Conservation (phyloP, 1,284 basidiomycete genomes). For the Cutaneotrichosporon cutaneum region DNA sequence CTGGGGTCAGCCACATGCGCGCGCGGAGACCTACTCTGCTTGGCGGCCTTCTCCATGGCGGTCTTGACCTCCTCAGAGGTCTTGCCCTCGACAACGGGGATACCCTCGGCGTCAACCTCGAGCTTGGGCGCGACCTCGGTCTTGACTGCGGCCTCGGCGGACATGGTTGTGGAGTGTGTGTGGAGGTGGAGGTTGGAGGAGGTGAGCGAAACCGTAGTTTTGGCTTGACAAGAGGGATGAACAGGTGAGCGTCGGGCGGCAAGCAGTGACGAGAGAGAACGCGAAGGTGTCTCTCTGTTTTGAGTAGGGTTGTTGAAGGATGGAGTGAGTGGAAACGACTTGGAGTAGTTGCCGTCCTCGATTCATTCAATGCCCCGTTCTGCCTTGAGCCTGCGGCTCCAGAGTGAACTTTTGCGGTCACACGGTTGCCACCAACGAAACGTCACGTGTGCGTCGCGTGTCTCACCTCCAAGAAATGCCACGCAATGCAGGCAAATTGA, state of each 20-base stretch:
- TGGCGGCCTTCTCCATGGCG: slow-evolving; percentile 36
- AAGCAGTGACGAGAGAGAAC: neutral
- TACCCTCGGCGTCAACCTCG: slow-evolving; percentile 21
- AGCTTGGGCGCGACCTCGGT: slow-evolving; percentile 17
- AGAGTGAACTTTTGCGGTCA: slow-evolving; percentile 1
- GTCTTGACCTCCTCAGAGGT: slow-evolving; percentile 38
- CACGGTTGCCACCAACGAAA: neutral
- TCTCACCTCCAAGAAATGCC: too few species aligned
- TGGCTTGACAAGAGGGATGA: neutral
- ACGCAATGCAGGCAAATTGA: neutral
- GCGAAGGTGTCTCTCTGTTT: neutral
- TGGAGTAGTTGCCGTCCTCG: too few species aligned
- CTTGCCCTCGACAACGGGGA: slow-evolving; percentile 41
- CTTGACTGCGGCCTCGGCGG: slow-evolving; percentile 11
- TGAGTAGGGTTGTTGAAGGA: neutral
- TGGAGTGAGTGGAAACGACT: neutral
- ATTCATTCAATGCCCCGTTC: too few species aligned
- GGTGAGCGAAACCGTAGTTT: neutral
- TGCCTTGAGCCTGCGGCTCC: too few species aligned
- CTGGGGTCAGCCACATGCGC: slow-evolving; percentile 54
- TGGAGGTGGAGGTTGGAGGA: neutral
- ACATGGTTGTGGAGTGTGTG: neutral
- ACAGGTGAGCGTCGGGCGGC: neutral
- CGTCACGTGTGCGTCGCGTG: neutral
- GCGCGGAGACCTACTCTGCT: slow-evolving; percentile 40